A percentile compares a stretch with the other conserved stretches of the same genome.
These are phyloP conservation scores for Trichoderma erinaceum DNA, from an alignment of 495 filamentous ascomycete species.

Conservation along the genomic window DNA sequence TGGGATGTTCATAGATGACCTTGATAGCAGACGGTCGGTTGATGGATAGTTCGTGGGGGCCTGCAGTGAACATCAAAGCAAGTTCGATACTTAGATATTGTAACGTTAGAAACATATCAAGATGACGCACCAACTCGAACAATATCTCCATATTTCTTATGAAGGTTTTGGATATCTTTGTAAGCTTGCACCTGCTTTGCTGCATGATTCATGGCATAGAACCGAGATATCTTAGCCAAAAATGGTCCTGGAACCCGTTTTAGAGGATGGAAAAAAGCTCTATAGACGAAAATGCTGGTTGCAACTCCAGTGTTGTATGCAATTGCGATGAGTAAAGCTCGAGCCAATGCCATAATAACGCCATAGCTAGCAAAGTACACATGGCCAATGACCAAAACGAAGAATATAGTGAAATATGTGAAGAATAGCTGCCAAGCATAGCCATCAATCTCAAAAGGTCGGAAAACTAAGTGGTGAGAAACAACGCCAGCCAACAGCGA, in stretches of 20 bases:
- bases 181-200: slow-evolving; percentile 26
- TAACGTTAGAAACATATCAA: background rate
- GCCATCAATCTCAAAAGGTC: slow-evolving; percentile 16
- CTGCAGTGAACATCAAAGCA: slow-evolving; percentile 10
- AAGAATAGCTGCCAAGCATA: slow-evolving; percentile 14
- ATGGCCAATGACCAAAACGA: slow-evolving; percentile 2
- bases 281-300: slow-evolving; percentile 40
- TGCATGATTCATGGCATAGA: slow-evolving; percentile 26
- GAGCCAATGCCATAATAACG: background rate
- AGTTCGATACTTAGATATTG: too few species aligned
- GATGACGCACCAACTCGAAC: slow-evolving; percentile 30
- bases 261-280: slow-evolving; percentile 42
- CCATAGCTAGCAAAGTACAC: background rate
- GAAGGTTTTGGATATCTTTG: slow-evolving; percentile 25
- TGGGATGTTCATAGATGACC: slow-evolving; percentile 30
- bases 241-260: slow-evolving; percentile 41
- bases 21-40: slow-evolving; percentile 28
- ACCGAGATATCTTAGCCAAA: slow-evolving; percentile 30
- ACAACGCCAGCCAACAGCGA: slow-evolving; percentile 3
- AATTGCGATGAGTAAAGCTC: background rate
- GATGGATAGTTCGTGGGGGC: slow-evolving; percentile 34
- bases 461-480: slow-evolving; percentile 15
- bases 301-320: slow-evolving; percentile 14
- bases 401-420: background rate
- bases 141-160: slow-evolving; percentile 35